phyloP scores from a whole-genome alignment of 345 rosid species.

The Iberis pinnata region DNA sequence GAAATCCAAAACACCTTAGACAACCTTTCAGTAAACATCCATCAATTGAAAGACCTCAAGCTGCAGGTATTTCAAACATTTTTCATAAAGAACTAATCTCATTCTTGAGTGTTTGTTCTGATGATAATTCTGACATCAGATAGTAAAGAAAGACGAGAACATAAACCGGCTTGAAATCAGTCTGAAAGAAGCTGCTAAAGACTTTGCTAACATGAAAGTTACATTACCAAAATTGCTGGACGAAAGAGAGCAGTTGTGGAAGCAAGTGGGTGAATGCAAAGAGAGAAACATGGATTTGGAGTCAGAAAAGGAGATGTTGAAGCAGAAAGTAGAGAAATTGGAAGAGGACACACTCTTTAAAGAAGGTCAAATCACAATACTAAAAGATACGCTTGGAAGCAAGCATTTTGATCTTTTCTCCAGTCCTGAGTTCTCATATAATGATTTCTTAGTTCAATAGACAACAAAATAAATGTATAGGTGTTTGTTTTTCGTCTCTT shows the following conservation, averaged over 20 bases:
- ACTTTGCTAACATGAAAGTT: slow-evolving; percentile 42
- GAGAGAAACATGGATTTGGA: slow-evolving; percentile 71
- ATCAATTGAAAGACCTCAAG: slow-evolving; percentile 73
- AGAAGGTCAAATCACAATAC: slow-evolving; percentile 88
- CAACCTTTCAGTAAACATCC: slow-evolving; percentile 52
- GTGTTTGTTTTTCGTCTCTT: background rate
- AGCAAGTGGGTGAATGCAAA: slow-evolving; percentile 54
- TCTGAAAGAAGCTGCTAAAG: slow-evolving; percentile 56
- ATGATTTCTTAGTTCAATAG: slow-evolving; percentile 26
- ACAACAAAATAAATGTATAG: slow-evolving; percentile 10
- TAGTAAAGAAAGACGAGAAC: slow-evolving; percentile 66
- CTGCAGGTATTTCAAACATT: slow-evolving; percentile 47
- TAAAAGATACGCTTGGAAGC: slow-evolving; percentile 58
- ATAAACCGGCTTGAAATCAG: slow-evolving; percentile 40
- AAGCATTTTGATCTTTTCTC: slow-evolving; percentile 56
- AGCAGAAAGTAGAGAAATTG: slow-evolving; percentile 65
- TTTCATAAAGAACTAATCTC: background rate
- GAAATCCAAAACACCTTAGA: slow-evolving; percentile 66
- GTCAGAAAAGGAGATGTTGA: slow-evolving; percentile 57
- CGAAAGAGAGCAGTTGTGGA: slow-evolving; percentile 82
- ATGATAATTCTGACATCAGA: slow-evolving; percentile 32
- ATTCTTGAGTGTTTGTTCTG: background rate
- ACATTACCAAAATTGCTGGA: slow-evolving; percentile 63
- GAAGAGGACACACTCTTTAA: slow-evolving; percentile 78
- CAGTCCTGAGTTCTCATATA: slow-evolving; percentile 41